A percentile compares a stretch with the other conserved stretches of the same genome.
These are phyloP conservation scores for Xerocomus cyaneibrunnescens DNA, from an alignment of 1,284 basidiomycete genomes.

Conservation along the genomic window DNA sequence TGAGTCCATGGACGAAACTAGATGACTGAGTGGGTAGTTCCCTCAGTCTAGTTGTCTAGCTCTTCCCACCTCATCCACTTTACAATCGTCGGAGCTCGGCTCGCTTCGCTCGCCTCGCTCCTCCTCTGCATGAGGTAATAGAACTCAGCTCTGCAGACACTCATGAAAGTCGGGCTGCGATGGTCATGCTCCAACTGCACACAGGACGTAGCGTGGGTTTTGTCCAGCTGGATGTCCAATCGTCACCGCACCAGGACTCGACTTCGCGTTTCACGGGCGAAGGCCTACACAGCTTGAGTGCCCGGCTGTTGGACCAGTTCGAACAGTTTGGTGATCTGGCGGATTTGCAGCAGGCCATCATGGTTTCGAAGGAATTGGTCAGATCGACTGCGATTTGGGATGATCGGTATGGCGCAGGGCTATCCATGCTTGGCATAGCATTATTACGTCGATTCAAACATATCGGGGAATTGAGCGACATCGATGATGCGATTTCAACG, in stretches of 20 bases:
- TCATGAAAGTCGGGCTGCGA: not conserved
- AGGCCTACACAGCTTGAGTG: not conserved
- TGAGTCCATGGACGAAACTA: too few relatives aligned
- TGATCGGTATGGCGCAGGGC: not conserved
- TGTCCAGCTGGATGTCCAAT: too few relatives aligned
- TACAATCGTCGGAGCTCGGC: too few relatives aligned
- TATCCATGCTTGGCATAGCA: not conserved
- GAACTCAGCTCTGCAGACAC: not conserved
- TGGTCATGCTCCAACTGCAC: not conserved
- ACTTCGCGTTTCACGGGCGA: not conserved
- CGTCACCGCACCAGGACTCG: not conserved
- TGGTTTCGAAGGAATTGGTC: not conserved
- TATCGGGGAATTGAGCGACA: not conserved
- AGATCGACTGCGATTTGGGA: not conserved
- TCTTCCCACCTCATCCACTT: too few relatives aligned
- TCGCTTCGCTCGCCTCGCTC: too few relatives aligned
- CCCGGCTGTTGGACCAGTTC: not conserved
- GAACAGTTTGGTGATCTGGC: not conserved
- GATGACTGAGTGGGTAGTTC: too few relatives aligned
- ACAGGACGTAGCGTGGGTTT: not conserved
- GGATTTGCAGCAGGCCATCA: not conserved
- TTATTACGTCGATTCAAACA: not conserved
- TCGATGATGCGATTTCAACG: conserved; percentile 1
- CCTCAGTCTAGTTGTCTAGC: too few relatives aligned
- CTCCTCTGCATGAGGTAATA: not conserved